Evolutionary conservation across 371 early-diverging fungal species (phyloP), one percentile per base, ranked within the genome.

Genomic region (Blastocladiella emersonii): DNA sequence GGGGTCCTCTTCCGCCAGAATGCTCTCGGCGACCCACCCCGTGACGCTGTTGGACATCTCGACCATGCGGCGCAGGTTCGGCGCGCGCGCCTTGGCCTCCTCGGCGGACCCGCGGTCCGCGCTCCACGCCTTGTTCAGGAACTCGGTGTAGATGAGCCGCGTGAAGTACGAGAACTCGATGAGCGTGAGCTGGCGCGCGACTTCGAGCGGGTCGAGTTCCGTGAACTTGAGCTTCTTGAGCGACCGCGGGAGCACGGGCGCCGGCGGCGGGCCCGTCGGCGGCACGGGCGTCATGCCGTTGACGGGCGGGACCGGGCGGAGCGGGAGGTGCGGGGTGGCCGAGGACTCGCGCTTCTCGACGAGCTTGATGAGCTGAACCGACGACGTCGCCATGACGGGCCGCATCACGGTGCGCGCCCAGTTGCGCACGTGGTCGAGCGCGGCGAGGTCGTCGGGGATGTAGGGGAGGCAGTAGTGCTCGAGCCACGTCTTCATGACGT

Each of bases 111-210:
- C 62, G 61, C 66, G 64, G 65, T 77, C 85, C 69, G 86, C 78
- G 57, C 85, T 80, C 95, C 95, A 96, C 10, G 89, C 90, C 68
- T 94, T 91, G 65, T 85, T 82, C 44, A 96, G 70, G 64, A 90
- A 88, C 73, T 96, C 97, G 56, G 84, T 77, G 5, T 91, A 88
- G 45, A 82, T 78, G 63, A 96, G 90, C 61, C 81, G 81, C 72
- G 80, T 83, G 70, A 89, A 95, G 17, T 85, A 60, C 39, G 79
- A 81, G 25, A 83, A 85, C 66, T 93, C 92, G 63, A 93, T 82
- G 56, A 96, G 74, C 2, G 93, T 93, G 61, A 98, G 70, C 71
- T 98, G 97, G 17, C 98, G 79, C 0, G 95, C 95, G 35, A 96
- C 64, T 71, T 98, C 98, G 30, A 91, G 68, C 1, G 97, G 89